Evolutionary conservation across 371 early-diverging fungal genomes (phyloP), one percentile per base, ranked within the genome.

Genomic region (Amoeboaphelidium protococcarum): DNA sequence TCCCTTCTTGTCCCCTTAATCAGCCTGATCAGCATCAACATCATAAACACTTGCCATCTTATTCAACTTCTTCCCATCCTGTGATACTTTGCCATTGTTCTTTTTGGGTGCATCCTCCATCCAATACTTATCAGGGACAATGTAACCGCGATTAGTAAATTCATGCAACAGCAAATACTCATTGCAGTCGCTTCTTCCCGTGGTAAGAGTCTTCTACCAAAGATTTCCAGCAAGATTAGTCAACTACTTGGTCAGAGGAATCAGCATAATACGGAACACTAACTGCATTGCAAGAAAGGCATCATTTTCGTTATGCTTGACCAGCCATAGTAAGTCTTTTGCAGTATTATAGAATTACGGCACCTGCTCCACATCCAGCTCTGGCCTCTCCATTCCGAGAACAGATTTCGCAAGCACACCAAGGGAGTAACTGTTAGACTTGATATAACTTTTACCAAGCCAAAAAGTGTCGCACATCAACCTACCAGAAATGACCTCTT

Each of bases 121-220:
- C 25, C 89, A 87, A 47, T 68, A 64, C 22, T 73, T 68, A 51
- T 85, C 42, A 21, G 55, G 55, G 24, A 62, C 58, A 44, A 66
- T 50, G 20, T 64, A 42, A 46, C 54, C 47, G 41, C 51, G 44
- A 23, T 46, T 50, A 48, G 58, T 85, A 59, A 98, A 94, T 60
- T 95, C 94, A 57, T 99, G 99, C 24, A 99, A 62, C 23, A 99
- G 60, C 10, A 98, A 71, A 50, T 73, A 94, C 61, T 99, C 99
- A 57, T 96, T 99, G 44, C 99, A 72, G 53, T 98, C 98, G 10
- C 98, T 89, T 31, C 96, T 66, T n/a, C 78, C 83, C 27, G 95
- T 94, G 64, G 90, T 66, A 21, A 69, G 51, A 0, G 95, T 87
- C 54, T 81, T 68, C 21, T 58, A 71, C 95, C 92, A 94, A 45